Percentiles rank a stretch among this genome's conserved stretches.
Evolutionary conservation across 1,139 yeast species (phyloP).

Genomic region (Hyphopichia wangnamkhiaoensis): DNA sequence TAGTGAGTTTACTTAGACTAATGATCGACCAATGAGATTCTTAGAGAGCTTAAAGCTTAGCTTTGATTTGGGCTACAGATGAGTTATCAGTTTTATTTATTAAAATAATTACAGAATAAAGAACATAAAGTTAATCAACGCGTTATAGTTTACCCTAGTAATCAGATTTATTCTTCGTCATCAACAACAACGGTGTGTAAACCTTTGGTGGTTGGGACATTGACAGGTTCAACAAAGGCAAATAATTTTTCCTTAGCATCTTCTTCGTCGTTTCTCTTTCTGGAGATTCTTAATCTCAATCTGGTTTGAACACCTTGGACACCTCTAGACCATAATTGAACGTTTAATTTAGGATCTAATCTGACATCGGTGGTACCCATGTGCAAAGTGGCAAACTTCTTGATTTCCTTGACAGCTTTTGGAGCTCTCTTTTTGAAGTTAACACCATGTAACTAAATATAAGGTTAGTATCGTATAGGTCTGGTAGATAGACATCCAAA

Average conservation of each 20-base stretch:
- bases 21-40: too few relatives aligned
- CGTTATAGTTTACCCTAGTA: neutral
- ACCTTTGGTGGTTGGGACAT: conserved; percentile 95
- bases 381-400: conserved; percentile 97
- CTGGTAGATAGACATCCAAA: too few relatives aligned
- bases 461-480: too few relatives aligned
- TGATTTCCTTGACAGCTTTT: conserved; percentile 98
- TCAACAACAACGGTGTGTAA: conserved; percentile 97
- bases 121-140: neutral
- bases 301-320: conserved; percentile 98
- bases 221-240: conserved; percentile 97
- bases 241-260: conserved; percentile 98
- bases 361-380: conserved; percentile 99
- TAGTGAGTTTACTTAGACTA: too few relatives aligned
- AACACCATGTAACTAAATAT: conserved; percentile 84
- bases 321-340: conserved; percentile 99
- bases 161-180: conserved; percentile 65
- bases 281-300: conserved; percentile 97
- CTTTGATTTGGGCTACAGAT: too few relatives aligned
- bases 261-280: conserved; percentile 99
- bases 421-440: conserved; percentile 99
- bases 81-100: too few relatives aligned
- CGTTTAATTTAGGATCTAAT: conserved; percentile 98
- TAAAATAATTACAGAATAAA: conserved; percentile 2
- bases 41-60: too few relatives aligned